These are phyloP conservation scores for Mucor piriformis DNA, from an alignment of 371 early-diverging fungal genomes.

Conservation along the genomic window DNA sequence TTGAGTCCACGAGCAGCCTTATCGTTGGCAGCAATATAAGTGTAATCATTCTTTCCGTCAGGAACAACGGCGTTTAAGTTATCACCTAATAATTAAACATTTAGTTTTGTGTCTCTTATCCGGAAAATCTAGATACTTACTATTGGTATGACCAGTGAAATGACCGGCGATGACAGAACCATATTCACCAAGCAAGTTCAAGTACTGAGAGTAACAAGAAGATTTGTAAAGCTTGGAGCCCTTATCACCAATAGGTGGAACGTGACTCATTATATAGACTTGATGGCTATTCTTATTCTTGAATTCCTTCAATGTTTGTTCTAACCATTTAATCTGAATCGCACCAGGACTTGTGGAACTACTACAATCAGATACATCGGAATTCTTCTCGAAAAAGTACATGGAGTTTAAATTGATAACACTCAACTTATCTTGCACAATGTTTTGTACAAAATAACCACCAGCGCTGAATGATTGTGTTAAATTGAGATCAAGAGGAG, in stretches of 20 bases:
- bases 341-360: constrained; percentile 25
- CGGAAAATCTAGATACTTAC: too few relatives aligned
- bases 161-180: constrained; percentile 45
- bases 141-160: constrained; percentile 59
- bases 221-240: constrained; percentile 22
- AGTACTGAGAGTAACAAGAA: constrained; percentile 40
- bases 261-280: constrained; percentile 53
- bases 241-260: constrained; percentile 51
- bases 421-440: constrained; percentile 20
- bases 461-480: constrained; percentile 21
- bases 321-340: constrained; percentile 39
- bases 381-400: constrained; percentile 36
- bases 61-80: constrained; percentile 24
- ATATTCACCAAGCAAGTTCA: constrained; percentile 48
- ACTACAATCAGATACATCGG: constrained; percentile 29
- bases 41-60: neutral
- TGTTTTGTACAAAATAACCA: constrained; percentile 31
- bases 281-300: constrained; percentile 7
- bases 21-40: constrained; percentile 12
- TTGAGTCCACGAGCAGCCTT: neutral
- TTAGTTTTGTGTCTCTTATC: too few relatives aligned
- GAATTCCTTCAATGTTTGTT: constrained; percentile 16
- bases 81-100: constrained; percentile 19
- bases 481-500: constrained; percentile 32
- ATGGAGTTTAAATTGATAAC: constrained; percentile 31